phyloP scores from a whole-genome alignment of 2,329 filamentous ascomycete genomes.

The Ceratocystis smalleyi region DNA sequence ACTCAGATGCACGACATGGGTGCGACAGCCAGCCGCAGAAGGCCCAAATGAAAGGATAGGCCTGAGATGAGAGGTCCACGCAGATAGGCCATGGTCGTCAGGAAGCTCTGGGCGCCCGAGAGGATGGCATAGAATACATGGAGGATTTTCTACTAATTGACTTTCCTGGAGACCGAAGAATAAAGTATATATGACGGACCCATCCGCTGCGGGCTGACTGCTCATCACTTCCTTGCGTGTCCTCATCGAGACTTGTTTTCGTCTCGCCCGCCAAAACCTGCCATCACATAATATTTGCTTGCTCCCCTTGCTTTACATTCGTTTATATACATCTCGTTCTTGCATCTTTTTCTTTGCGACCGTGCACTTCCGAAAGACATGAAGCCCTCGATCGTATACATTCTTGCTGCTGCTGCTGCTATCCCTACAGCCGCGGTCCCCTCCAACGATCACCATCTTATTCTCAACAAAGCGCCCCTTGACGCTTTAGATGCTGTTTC shows the following conservation, averaged over 20 bases:
- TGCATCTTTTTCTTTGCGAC: background rate
- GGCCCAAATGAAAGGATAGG: background rate
- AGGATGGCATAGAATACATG: background rate
- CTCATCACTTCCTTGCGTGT: background rate
- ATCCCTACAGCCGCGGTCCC: constrained; percentile 33
- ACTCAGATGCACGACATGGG: constrained; percentile 2
- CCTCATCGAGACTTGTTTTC: background rate
- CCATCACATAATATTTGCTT: background rate
- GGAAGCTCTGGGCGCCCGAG: background rate
- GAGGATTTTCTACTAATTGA: background rate
- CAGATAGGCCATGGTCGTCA: background rate
- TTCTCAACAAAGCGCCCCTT: constrained; percentile 25
- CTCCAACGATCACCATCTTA: constrained; percentile 32
- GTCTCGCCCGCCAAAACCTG: background rate
- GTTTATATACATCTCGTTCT: background rate
- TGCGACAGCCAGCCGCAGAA: background rate
- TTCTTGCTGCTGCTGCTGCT: constrained; percentile 17
- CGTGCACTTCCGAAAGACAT: background rate
- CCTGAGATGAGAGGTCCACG: background rate
- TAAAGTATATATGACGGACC: background rate
- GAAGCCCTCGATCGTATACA: constrained; percentile 28
- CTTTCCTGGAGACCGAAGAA: background rate
- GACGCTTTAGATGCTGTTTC: constrained; percentile 34
- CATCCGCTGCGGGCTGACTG: background rate
- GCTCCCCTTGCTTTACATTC: background rate